Evolutionary conservation across 1,139 yeast genomes (phyloP), one percentile per base, ranked within the genome.

Genomic region (Geotrichum restrictum): DNA sequence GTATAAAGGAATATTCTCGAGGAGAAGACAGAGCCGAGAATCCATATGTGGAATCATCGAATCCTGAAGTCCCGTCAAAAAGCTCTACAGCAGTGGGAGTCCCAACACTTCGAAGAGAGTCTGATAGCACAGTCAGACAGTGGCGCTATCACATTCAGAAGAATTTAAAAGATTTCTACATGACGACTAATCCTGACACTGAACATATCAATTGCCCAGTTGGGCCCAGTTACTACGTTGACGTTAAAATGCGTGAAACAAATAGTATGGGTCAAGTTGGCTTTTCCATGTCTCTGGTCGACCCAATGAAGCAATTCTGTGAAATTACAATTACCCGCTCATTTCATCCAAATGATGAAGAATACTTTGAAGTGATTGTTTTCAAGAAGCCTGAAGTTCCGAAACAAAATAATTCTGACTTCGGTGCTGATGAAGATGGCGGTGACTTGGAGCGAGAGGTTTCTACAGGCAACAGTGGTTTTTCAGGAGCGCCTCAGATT

Each of bases 161-260:
- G 49, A 64, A 62, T 50, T 57, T 65, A 38, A 62, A 62, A 45
- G 68, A 64, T 49, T 48, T 64, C 40, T 64, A 64, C 49, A 45
- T 64, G 56, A 63, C 67, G 2, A 64, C 68, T 11, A 64, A 61
- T 43, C 68, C 68, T 1, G 68, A 64, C 51, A 48, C 60, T 8
- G 56, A 54, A 27, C 66, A 64, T 51, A 32, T 63, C 24, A 48
- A 56, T 22, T 55, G 62, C 32, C 63, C 60, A 2, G 59, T 57
- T 13, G 68, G 63, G 1, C 67, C 67, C 1, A 61, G 65, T 22
- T 64, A 61, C 49, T 64, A 64, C 37, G 63, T 64, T 18, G 63
- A 60, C 34, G 34, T 53, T 6, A 32, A 21, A 1, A 14, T 38
- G 31, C 49, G 49, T 39, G 6, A 39, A 6, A 11, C 13, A 7